Conservation (phyloP, 1,284 basidiomycete species). For the Boletellus dicymbophilus region DNA sequence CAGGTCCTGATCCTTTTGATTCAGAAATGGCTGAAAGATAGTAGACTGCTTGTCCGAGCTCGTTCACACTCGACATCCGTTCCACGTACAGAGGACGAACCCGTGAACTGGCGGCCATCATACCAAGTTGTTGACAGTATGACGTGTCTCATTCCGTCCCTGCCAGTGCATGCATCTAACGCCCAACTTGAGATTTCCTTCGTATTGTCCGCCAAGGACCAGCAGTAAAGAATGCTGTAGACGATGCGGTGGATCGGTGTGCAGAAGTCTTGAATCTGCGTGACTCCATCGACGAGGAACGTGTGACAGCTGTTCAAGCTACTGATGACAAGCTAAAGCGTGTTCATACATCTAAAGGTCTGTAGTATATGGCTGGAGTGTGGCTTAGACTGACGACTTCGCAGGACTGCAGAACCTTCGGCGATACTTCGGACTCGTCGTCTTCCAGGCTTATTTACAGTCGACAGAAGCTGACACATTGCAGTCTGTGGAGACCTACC, state of each 20-base stretch:
- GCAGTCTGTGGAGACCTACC: conserved; percentile 76
- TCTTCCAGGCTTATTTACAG: conserved; percentile 94
- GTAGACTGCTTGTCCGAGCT: conserved; percentile 35
- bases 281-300: conserved; percentile 86
- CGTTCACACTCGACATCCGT: conserved; percentile 43
- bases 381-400: background rate
- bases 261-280: conserved; percentile 84
- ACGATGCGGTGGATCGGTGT: conserved; percentile 91
- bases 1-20: conserved; percentile 87
- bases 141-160: conserved; percentile 23
- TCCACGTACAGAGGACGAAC: conserved; percentile 30
- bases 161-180: conserved; percentile 9
- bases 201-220: conserved; percentile 92
- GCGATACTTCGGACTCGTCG: conserved; percentile 89
- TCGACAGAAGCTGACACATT: conserved; percentile 84
- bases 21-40: conserved; percentile 77
- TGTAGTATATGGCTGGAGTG: conserved; percentile 14
- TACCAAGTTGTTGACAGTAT: conserved; percentile 82
- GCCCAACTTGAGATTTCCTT: conserved; percentile 64
- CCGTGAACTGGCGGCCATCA: conserved; percentile 54
- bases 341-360: conserved; percentile 70
- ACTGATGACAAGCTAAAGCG: conserved; percentile 72
- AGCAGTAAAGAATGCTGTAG: conserved; percentile 86
- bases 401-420: conserved; percentile 79
- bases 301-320: conserved; percentile 74